Conservation (phyloP, 2,329 filamentous ascomycete species). For the Lachnellula willkommii region DNA sequence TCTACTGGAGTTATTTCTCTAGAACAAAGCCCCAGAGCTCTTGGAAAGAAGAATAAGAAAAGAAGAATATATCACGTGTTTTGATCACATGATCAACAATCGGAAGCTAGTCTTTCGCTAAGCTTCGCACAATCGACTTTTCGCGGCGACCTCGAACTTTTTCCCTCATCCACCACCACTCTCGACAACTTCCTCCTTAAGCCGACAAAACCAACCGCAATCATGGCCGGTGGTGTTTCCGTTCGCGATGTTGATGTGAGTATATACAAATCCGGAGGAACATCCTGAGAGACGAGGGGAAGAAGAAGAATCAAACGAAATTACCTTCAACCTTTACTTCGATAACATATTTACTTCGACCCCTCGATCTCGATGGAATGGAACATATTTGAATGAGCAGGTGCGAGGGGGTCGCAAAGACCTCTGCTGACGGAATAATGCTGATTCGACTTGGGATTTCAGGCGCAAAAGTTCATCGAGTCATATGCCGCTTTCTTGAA, state of each 20-base stretch:
- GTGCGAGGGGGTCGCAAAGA: conserved; percentile 67
- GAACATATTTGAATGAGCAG: conserved; percentile 47
- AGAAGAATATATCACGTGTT: neutral
- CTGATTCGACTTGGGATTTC: conserved; percentile 49
- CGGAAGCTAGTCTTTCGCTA: neutral
- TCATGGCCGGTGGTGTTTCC: conserved; percentile 72
- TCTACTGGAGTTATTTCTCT: too few species aligned
- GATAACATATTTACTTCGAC: conserved; percentile 4
- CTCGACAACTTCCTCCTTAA: conserved; percentile 17
- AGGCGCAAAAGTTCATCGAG: conserved; percentile 86
- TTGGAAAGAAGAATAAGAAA: too few species aligned
- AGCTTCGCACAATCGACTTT: neutral
- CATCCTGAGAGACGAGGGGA: conserved; percentile 5
- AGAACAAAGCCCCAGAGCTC: too few species aligned
- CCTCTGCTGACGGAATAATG: conserved; percentile 69
- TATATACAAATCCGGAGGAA: conserved; percentile 32
- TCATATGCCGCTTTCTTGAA: conserved; percentile 87
- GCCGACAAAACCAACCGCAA: conserved; percentile 47
- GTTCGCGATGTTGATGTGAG: conserved; percentile 84
- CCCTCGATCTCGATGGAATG: conserved; percentile 21
- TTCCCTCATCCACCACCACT: neutral
- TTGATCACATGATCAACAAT: too few species aligned
- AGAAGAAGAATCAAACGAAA: conserved; percentile 9
- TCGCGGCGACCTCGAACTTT: neutral
- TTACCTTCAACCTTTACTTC: conserved; percentile 9